Evolutionary conservation across 2,329 filamentous ascomycete genomes (phyloP), one percentile per base, ranked within the genome.

Genomic region (Pestalotiopsis sp.): DNA sequence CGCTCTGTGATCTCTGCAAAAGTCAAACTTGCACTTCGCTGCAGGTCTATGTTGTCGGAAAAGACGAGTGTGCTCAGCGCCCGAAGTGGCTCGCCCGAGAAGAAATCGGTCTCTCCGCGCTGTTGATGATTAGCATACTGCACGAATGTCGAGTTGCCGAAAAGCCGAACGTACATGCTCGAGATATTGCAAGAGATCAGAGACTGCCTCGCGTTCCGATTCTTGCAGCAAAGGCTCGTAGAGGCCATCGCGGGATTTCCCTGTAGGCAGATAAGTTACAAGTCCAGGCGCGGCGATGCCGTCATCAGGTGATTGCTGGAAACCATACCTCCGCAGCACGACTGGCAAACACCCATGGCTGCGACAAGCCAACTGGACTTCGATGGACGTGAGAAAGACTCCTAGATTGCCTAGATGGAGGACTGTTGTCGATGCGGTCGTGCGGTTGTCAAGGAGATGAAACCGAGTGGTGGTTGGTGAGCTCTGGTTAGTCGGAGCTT

Each of bases 1-100:
- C 95, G 85, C 82, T 99, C 96, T 52, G 96, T 99, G 73, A 99
- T 99, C 80, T 99, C 96, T 69, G 96, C 96, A 85, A 99, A 99
- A 2, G 96, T 99, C 80, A 99, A 88, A 80, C 95, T 98, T 65
- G 96, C 96, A 82, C 96, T 98, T 72, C 96, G 89, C 83, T 99
- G 96, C 65, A 99, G 87, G 79, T 99, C 96, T 78, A 99, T 94
- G 83, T 99, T 99, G 81, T 98, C 94, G 68, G 96, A 99, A 80
- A 97, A 99, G 68, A 99, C 96, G 30, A 99, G 88, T 13, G 95
- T 99, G 81, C 94, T 98, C 67, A 99, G 84, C 59, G 96, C 95
- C 81, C 92, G 92, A 68, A 99, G 89, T 59, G 96, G 96, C 77
- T 98, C 94, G 81, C 96, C 96, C 48, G 93, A 91, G 82, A 99